Evolutionary conservation across 169 alveolate species (phyloP).

Genomic region (Besnoitia besnoiti): DNA sequence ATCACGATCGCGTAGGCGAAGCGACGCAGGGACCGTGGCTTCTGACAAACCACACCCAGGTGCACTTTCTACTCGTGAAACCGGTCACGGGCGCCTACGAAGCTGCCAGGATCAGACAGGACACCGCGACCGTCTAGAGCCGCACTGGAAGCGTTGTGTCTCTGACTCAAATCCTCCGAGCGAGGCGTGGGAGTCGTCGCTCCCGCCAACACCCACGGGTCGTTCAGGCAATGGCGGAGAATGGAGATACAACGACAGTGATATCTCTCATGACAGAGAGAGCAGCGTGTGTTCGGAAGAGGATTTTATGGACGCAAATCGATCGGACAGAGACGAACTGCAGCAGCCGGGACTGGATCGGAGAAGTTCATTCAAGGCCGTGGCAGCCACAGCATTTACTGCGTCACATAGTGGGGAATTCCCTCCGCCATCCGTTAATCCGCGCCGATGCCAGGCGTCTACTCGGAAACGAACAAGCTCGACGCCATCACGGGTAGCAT

Average conservation of each 20-base stretch:
- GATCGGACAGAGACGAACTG: background rate
- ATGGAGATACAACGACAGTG: background rate
- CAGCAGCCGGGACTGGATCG: background rate
- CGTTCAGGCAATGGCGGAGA: background rate
- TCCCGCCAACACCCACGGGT: background rate
- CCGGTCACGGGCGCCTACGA: background rate
- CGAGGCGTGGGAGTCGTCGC: background rate
- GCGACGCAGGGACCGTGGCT: background rate
- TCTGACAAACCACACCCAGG: background rate
- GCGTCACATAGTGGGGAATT: background rate
- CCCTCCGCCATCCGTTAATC: background rate
- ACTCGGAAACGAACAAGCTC: background rate
- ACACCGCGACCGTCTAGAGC: background rate
- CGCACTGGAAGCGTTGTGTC: background rate
- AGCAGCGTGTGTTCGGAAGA: background rate
- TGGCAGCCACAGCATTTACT: background rate
- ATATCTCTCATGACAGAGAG: background rate
- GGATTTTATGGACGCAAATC: background rate
- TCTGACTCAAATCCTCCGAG: background rate
- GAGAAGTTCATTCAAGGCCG: background rate
- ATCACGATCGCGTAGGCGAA: background rate
- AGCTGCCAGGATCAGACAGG: background rate
- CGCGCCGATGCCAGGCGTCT: background rate
- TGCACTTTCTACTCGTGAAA: background rate
- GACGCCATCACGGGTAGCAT: background rate